Evolutionary conservation across 306 rosid species (phyloP), one percentile per base, ranked within the genome.

Genomic region (Begonia loranthoides): DNA sequence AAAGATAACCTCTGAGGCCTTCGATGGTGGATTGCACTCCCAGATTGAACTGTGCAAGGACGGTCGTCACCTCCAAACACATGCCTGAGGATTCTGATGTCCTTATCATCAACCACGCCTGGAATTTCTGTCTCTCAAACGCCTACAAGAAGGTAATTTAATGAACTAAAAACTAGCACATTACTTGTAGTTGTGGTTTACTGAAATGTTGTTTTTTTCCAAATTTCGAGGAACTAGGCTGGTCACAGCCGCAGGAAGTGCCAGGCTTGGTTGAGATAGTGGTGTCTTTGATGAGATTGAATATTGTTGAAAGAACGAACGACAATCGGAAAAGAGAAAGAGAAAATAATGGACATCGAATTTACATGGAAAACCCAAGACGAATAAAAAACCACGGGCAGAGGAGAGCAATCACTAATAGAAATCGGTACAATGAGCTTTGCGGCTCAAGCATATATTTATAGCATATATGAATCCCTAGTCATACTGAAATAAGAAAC

Each of bases 41-140:
- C 79, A 68, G 51, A 82, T 84, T 38, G 93, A 84, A 50, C 87
- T 79, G 1, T 73, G 72, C 49, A 78, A 70, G 49, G 82, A 81
- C 3, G 79, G 75, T 17, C 73, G 70, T 15, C 15, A 81, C 80
- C 50, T 71, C 84, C 1, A 82, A 76, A 12, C 70, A 54, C 48
- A 77, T 89, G 81, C 15, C 65, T 2, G 63, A 47, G 67, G 34
- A 79, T 38, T 84, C 95, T 49, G 15, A 79, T 46, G 87, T 84
- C 50, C 84, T 89, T 73, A 87, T 89, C 50, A 41, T 89, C 61
- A 95, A 89, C 61, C 97, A 84, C 57, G 95, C 97, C n/a, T 84
- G 97, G 95, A 89, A 93, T 59, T 89, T 89, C 73, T 78, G 97
- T 59, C 97, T 84, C 61, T 63, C 94, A 41, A 93, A 79, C 66